phyloP scores from a whole-genome alignment of 2,329 filamentous ascomycete genomes.

The Zymoseptoria ardabiliae region DNA sequence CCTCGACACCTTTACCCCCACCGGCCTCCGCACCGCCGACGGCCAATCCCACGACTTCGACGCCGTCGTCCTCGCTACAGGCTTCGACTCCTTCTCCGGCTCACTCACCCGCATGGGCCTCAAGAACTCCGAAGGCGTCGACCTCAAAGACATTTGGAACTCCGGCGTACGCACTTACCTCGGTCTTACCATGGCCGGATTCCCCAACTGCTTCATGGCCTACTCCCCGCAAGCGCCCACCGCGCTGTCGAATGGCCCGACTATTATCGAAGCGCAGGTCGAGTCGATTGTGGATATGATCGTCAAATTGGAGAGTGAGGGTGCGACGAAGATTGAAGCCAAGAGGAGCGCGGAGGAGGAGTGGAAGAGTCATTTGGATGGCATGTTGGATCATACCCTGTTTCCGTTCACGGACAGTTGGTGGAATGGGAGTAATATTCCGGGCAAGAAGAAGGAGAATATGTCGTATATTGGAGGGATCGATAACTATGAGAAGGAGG shows the following conservation, averaged over 20 bases:
- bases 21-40: slow-evolving; percentile 35
- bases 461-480: slow-evolving; percentile 36
- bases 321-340: slow-evolving; percentile 34
- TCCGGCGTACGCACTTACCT: slow-evolving; percentile 35
- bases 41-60: slow-evolving; percentile 37
- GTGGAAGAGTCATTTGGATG: slow-evolving; percentile 28
- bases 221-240: slow-evolving; percentile 42
- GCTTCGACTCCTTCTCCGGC: slow-evolving; percentile 37
- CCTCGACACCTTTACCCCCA: slow-evolving; percentile 35
- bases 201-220: slow-evolving; percentile 36
- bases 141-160: slow-evolving; percentile 34
- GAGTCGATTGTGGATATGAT: slow-evolving; percentile 40
- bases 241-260: slow-evolving; percentile 39
- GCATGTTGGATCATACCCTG: slow-evolving; percentile 20
- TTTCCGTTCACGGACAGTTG: slow-evolving; percentile 24
- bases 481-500: slow-evolving; percentile 33
- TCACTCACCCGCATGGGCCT: slow-evolving; percentile 31
- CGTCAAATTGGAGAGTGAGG: slow-evolving; percentile 32
- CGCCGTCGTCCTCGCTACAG: slow-evolving; percentile 39
- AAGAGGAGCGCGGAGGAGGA: slow-evolving; percentile 35
- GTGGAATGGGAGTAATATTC: slow-evolving; percentile 32
- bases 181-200: slow-evolving; percentile 27
- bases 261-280: slow-evolving; percentile 37
- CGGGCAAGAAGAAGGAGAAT: slow-evolving; percentile 32
- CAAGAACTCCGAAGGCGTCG: slow-evolving; percentile 19